Evolutionary conservation across 108 stramenopile genomes (phyloP), one percentile per base, ranked within the genome.

Genomic region (Parmales sp.): DNA sequence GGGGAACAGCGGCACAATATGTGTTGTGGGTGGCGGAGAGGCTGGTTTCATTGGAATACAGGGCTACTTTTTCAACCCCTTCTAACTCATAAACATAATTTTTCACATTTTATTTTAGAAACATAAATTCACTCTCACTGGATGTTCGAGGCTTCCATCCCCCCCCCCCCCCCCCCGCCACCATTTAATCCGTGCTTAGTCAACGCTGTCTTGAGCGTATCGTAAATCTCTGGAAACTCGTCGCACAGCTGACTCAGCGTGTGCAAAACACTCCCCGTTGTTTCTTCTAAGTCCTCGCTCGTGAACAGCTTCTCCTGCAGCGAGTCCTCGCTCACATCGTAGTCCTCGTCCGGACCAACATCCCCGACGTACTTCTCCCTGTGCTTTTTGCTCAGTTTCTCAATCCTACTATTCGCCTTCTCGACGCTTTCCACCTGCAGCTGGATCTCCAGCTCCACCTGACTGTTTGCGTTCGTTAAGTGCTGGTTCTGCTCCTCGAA

Each of bases 181-280:
- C 29, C n/a, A 60, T 51, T 64, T 25, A 81, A 51, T 31, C 73
- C 67, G 34, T 50, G 45, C 38, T 68, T 68, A 51, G 71, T 39
- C 80, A 83, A 67, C 18, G 65, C 64, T 23, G 45, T 37, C 37
- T 65, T 46, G 23, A 87, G 69, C 19, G 65, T 72, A 37, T 85
- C 81, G 22, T 74, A 69, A 23, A 88, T 77, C 64, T 86, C 85
- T 18, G 85, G 85, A 46, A 86, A 88, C 80, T 88, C 85, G 29
- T 78, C 65, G 31, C 78, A 73, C 38, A 88, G 82, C 71, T 88
- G 83, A 0, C 82, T 72, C 3, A 88, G 74, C 20, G 85, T 74
- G 75, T 80, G 74, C 41, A 81, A 71, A 39, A 88, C 82, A 39
- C 65, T 72, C 39, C 78, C 78, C 4, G 78, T 63, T 19, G 73